Base-by-base conservation (phyloP, 2,329 filamentous ascomycete species). In the Pezicula neosporulosa region DNA sequence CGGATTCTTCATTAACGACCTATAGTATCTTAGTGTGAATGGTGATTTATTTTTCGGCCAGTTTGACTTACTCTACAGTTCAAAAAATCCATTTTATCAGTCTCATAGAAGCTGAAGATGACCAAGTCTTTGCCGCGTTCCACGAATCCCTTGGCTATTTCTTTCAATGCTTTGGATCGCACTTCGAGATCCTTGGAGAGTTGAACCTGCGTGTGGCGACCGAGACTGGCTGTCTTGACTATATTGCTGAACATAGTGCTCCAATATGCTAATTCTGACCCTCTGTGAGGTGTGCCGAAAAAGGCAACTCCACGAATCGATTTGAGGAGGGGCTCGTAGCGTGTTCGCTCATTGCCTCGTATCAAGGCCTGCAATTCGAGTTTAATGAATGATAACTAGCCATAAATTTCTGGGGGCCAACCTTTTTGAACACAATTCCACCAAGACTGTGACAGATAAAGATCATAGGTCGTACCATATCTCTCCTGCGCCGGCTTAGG, bases 261-360 rank as follows among this genome's bases (percentile, higher is more conserved):
- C 46, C 46, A 48, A 16, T n/a, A 15, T 15, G 52, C 52, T 16
- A 47, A n/a, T 27, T 36, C 35, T 28, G 48, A 38, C 35, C 48
- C 52, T 21, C 44, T 27, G 19, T 54, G 52, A 18, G 52, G 52
- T 12, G 52, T 54, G 3, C 52, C 49, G 19, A 51, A 51, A 21
- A 54, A 54, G 21, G 35, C 45, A 8, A 49, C 44, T 3, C 52
- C 52, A 8, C 18, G 18, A 21, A 47, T 49, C 19, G 35, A 13
- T 33, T 36, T 35, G 33, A 49, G 47, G 18, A 53, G n/a, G 37
- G 10, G 10, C 10, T 10, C 44, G 47, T 50, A 39, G 18, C 43
- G 6, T 15, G 27, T 30, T 50, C 28, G 42, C 42, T 45, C 47
- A 33, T 41, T 15, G 15, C 13, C 38, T 15, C 3, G 2, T 15